phyloP scores from a whole-genome alignment of 2,329 filamentous ascomycete species.

The Ilyonectria mors-panacis region DNA sequence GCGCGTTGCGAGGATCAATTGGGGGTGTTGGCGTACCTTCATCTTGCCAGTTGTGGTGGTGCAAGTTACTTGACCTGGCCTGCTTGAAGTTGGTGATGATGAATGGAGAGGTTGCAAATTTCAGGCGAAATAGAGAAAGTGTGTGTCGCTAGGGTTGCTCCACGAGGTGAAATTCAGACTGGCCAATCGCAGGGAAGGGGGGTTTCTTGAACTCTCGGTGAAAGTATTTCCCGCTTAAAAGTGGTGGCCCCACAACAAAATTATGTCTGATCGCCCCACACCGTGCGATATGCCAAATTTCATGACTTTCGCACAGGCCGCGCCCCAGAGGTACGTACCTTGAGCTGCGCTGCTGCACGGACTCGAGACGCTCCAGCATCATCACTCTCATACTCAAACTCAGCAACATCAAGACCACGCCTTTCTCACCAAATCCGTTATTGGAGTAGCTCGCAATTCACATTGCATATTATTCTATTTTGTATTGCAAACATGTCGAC shows the following conservation, averaged over 20 bases:
- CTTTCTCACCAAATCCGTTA: not conserved
- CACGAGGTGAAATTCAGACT: slow-evolving; percentile 35
- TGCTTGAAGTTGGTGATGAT: slow-evolving; percentile 57
- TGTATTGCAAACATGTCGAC: slow-evolving; percentile 51
- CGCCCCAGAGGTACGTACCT: slow-evolving; percentile 1
- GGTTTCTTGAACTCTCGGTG: slow-evolving; percentile 31
- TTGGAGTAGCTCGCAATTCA: not conserved
- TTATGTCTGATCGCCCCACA: slow-evolving; percentile 18
- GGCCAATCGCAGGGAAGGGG: slow-evolving; percentile 52
- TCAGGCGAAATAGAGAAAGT: slow-evolving; percentile 57
- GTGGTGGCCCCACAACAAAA: slow-evolving; percentile 22
- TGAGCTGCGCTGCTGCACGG: not conserved
- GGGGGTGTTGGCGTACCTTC: slow-evolving; percentile 57
- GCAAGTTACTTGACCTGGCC: slow-evolving; percentile 61
- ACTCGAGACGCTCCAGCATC: not conserved
- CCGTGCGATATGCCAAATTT: slow-evolving; percentile 10
- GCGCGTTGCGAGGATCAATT: slow-evolving; percentile 16
- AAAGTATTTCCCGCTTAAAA: slow-evolving; percentile 41
- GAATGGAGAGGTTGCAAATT: slow-evolving; percentile 52
- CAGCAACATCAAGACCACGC: not conserved
- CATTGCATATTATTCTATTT: not conserved
- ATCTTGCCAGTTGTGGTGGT: slow-evolving; percentile 64
- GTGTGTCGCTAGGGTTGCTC: slow-evolving; percentile 60
- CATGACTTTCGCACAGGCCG: slow-evolving; percentile 10
- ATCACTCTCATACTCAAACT: not conserved